Evolutionary conservation across 768 basidiomycete species (phyloP).

Genomic region (Tulasnella sp.): DNA sequence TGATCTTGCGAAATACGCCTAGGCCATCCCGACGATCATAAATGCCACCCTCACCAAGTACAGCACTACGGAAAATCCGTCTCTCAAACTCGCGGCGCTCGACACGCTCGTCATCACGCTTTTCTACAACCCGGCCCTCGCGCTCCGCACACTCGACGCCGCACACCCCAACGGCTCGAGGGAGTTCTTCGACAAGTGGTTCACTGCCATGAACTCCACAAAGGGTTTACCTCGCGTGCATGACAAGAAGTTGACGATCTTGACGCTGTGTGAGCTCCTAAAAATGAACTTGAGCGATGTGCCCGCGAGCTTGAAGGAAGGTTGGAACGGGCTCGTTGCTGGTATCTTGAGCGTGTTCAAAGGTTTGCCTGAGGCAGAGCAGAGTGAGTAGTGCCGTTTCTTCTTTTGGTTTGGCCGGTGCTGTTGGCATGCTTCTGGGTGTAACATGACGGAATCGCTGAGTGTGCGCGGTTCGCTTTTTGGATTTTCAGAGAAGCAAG

Average conservation of each 20-base stretch:
- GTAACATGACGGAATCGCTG: neutral
- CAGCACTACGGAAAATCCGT: constrained; percentile 45
- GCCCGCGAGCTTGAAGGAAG: constrained; percentile 49
- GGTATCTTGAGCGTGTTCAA: constrained; percentile 66
- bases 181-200: constrained; percentile 79
- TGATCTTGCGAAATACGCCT: neutral
- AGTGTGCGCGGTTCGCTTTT: neutral
- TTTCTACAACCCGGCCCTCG: constrained; percentile 70
- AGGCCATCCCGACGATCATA: constrained; percentile 60
- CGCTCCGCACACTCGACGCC: constrained; percentile 63
- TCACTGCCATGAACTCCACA: constrained; percentile 51
- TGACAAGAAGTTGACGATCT: constrained; percentile 74
- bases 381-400: constrained; percentile 36
- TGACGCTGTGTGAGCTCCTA: constrained; percentile 65
- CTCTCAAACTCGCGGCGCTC: constrained; percentile 65
- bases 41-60: constrained; percentile 46
- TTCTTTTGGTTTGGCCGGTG: neutral
- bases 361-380: constrained; percentile 62
- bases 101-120: constrained; percentile 74
- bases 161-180: constrained; percentile 46
- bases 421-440: neutral
- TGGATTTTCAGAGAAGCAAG: constrained; percentile 40
- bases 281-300: constrained; percentile 51
- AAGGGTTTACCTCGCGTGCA: constrained; percentile 65
- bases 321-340: constrained; percentile 65